Base-by-base conservation (phyloP, 2,329 filamentous ascomycete species). In the Colletotrichum sp. region DNA sequence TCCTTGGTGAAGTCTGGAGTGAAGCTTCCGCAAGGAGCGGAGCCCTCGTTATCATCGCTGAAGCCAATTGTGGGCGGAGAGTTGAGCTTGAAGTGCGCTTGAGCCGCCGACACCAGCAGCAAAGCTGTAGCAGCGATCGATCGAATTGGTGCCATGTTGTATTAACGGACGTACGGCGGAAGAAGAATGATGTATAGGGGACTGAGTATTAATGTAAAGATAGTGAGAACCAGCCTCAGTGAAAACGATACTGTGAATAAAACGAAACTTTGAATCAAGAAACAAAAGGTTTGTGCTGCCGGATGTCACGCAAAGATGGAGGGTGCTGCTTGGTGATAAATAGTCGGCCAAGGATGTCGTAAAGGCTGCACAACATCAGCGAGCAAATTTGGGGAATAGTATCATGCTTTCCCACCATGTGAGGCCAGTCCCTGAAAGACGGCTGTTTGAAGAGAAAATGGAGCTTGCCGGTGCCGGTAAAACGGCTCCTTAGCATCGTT, bases 11-110 rank as follows among this genome's bases (percentile, higher is more conserved):
- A 87, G 75, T 91, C 58, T 18, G 58, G 58, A 30, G 18, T 61
- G 28, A 61, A 61, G 58, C 58, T 34, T 61, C 58, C 91, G 81
- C 91, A 93, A n/a, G 91, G 91, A n/a, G 62, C 62, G 10, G 39
- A 43, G 1, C 81, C 84, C 5, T 81, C 82, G 79, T 71, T 81
- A 58, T 66, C 62, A 30, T 88, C 82, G 76, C 88, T 86, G 78
- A 84, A 83, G 55, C 89, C 89, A 72, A 91, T 86, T 25, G 87
- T 66, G 78, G 76, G 60, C 83, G 91, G 84, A 81, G 86, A 82
- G 74, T 85, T 81, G 80, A 93, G 84, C 28, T 84, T 82, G 85
- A 92, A 92, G 82, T 93, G 91, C 67, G 89, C 89, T 68, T 83
- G 82, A 76, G 85, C 83, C 68, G 86, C 72, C 74, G 85, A 81